phyloP scores from a whole-genome alignment of 805 yeast species.

The Danielia oregonensis region DNA sequence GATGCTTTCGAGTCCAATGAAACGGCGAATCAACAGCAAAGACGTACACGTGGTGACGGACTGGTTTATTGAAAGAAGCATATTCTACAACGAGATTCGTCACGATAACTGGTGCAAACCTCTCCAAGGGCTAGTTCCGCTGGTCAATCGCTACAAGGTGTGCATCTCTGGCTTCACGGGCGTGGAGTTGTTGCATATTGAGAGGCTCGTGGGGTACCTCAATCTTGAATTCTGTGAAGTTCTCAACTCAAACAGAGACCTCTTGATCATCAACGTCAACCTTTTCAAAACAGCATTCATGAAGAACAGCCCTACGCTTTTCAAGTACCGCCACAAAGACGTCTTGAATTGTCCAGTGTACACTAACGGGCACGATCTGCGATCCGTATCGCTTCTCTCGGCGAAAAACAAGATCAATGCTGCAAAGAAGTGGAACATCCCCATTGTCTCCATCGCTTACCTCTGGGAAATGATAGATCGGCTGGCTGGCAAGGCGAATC shows the following conservation, averaged over 20 bases:
- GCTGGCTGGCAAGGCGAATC: constrained; percentile 12
- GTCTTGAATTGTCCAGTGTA: constrained; percentile 34
- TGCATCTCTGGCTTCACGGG: constrained; percentile 76
- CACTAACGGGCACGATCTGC: constrained; percentile 17
- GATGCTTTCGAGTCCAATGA: constrained; percentile 23
- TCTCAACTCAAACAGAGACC: constrained; percentile 49
- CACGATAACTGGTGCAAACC: constrained; percentile 67
- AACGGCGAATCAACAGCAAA: constrained; percentile 16
- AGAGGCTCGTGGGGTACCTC: constrained; percentile 53
- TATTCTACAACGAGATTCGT: constrained; percentile 49
- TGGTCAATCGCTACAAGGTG: constrained; percentile 28
- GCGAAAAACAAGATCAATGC: constrained; percentile 55
- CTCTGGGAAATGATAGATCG: constrained; percentile 48
- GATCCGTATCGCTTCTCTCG: constrained; percentile 35
- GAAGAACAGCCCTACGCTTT: constrained; percentile 40
- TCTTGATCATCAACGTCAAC: constrained; percentile 52
- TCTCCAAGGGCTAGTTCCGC: constrained; percentile 30
- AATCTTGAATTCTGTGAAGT: constrained; percentile 50
- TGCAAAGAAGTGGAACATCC: constrained; percentile 54
- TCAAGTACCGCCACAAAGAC: constrained; percentile 30
- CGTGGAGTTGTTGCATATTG: constrained; percentile 66
- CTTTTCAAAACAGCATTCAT: constrained; percentile 37
- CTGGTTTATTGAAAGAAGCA: constrained; percentile 75
- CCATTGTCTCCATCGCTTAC: constrained; percentile 54
- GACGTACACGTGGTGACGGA: constrained; percentile 54